phyloP scores from a whole-genome alignment of 192 early-diverging fungal genomes.

The Rhizophagus prolifer region DNA sequence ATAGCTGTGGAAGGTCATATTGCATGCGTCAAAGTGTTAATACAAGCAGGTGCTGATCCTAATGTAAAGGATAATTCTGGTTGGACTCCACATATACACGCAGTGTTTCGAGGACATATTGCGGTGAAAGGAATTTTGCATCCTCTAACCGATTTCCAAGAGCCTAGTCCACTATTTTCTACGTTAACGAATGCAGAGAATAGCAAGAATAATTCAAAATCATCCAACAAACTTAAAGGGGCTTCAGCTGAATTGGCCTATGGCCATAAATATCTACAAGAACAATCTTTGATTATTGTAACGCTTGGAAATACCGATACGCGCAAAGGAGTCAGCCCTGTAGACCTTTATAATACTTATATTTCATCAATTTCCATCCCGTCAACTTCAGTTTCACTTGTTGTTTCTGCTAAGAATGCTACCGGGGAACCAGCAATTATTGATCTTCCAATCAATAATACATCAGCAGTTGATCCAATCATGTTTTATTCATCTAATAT shows the following conservation, averaged over 20 bases:
- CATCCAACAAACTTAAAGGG: conserved; percentile 1
- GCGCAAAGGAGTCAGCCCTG: conserved; percentile 44
- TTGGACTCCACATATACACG: conserved; percentile 65
- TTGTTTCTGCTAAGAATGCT: conserved; percentile 59
- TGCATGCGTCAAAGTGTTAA: conserved; percentile 50
- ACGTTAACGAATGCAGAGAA: neutral
- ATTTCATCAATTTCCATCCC: conserved; percentile 25
- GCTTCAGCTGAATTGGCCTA: conserved; percentile 52
- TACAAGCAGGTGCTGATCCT: conserved; percentile 53
- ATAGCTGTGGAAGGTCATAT: conserved; percentile 61
- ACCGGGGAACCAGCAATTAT: conserved; percentile 55
- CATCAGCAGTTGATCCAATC: conserved; percentile 51
- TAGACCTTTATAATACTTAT: conserved; percentile 41
- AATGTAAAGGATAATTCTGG: conserved; percentile 47
- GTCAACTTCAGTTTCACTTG: conserved; percentile 47
- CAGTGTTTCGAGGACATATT: conserved; percentile 58
- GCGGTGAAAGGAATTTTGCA: conserved; percentile 49
- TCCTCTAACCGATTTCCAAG: conserved; percentile 36
- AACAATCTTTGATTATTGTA: conserved; percentile 62
- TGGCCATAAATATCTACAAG: conserved; percentile 62
- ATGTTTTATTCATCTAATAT: conserved; percentile 51
- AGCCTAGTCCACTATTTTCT: conserved; percentile 31
- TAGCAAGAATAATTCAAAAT: conserved; percentile 15
- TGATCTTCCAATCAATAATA: conserved; percentile 51
- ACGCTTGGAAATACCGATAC: conserved; percentile 63